A percentile compares a stretch with the other conserved stretches of the same genome.
These are phyloP conservation scores for Neoascochyta sp. DNA, from an alignment of 2,329 filamentous ascomycete genomes.

Conservation along the genomic window DNA sequence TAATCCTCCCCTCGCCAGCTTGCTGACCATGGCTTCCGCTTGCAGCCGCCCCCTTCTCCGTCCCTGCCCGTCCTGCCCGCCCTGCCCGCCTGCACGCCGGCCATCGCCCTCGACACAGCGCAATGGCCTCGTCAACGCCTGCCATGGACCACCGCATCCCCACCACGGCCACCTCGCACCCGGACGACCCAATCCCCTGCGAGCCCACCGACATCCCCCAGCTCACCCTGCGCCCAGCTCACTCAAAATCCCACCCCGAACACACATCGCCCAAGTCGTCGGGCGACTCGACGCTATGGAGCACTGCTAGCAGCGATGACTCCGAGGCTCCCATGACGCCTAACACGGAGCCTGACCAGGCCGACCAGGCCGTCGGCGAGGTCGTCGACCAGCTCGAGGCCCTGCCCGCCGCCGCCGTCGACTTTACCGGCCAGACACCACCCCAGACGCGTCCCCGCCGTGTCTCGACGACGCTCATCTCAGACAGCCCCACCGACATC, in stretches of 20 bases:
- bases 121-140: conserved; percentile 10
- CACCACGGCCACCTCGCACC: conserved; percentile 44
- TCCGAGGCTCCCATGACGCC: conserved; percentile 45
- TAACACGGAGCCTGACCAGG: conserved; percentile 41
- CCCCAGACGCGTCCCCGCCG: conserved; percentile 49
- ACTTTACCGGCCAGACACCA: conserved; percentile 35
- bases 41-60: conserved; percentile 8
- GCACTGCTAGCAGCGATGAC: conserved; percentile 42
- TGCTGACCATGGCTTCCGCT: conserved; percentile 12
- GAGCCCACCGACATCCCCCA: conserved; percentile 39
- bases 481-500: conserved; percentile 58
- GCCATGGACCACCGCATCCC: conserved; percentile 36
- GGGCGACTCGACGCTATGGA: conserved; percentile 40
- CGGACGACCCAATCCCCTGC: conserved; percentile 45
- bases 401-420: conserved; percentile 35
- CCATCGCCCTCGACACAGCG: conserved; percentile 2
- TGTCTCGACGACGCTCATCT: conserved; percentile 65
- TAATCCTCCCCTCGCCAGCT: too few relatives aligned
- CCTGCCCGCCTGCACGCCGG: too few relatives aligned
- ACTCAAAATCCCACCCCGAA: conserved; percentile 22
- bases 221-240: conserved; percentile 22
- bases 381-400: conserved; percentile 41
- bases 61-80: conserved; percentile 2
- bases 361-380: conserved; percentile 41
- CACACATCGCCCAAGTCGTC: conserved; percentile 41